Percentiles rank a stretch among this genome's conserved stretches.
phyloP scores from a whole-genome alignment of 352 stramenopile species.

The Phytophthora pseudosyringae region DNA sequence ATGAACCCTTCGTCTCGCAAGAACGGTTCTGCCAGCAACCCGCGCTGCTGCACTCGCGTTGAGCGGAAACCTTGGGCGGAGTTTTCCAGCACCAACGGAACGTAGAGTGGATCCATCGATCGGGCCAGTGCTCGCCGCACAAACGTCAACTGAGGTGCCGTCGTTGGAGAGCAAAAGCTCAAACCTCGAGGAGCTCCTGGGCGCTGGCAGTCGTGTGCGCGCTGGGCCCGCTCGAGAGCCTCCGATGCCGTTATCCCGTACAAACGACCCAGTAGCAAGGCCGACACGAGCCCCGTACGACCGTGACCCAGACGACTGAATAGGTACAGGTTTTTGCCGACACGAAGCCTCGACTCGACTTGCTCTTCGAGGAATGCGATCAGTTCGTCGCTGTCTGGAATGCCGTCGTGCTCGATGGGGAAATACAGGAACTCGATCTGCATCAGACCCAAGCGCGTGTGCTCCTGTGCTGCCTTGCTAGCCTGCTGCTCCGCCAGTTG shows the following conservation, averaged over 20 bases:
- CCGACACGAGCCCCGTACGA: slow-evolving; percentile 69
- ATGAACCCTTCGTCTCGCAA: slow-evolving; percentile 65
- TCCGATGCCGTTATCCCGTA: slow-evolving; percentile 68
- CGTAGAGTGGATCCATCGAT: slow-evolving; percentile 75
- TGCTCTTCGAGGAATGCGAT: slow-evolving; percentile 37
- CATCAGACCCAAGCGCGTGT: slow-evolving; percentile 45
- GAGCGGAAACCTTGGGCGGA: slow-evolving; percentile 37
- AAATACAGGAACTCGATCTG: slow-evolving; percentile 60
- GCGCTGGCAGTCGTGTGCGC: slow-evolving; percentile 70
- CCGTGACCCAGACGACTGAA: slow-evolving; percentile 79
- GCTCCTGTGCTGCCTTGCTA: slow-evolving; percentile 39
- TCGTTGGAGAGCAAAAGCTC: slow-evolving; percentile 59
- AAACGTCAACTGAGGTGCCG: slow-evolving; percentile 48
- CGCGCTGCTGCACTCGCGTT: slow-evolving; percentile 60
- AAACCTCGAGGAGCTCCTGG: slow-evolving; percentile 21
- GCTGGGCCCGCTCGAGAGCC: slow-evolving; percentile 68
- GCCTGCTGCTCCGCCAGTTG: slow-evolving; percentile 57
- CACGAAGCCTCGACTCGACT: slow-evolving; percentile 61
- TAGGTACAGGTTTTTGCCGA: slow-evolving; percentile 66
- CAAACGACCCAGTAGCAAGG: slow-evolving; percentile 71
- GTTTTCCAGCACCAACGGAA: slow-evolving; percentile 60
- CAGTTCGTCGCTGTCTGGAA: slow-evolving; percentile 36
- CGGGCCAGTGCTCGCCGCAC: slow-evolving; percentile 51
- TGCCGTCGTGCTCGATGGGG: slow-evolving; percentile 54
- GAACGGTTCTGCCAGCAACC: slow-evolving; percentile 53